Evolutionary conservation across 139 green algal species (phyloP), one percentile per base, ranked within the genome.

Genomic region (Chlamydomonas urium): DNA sequence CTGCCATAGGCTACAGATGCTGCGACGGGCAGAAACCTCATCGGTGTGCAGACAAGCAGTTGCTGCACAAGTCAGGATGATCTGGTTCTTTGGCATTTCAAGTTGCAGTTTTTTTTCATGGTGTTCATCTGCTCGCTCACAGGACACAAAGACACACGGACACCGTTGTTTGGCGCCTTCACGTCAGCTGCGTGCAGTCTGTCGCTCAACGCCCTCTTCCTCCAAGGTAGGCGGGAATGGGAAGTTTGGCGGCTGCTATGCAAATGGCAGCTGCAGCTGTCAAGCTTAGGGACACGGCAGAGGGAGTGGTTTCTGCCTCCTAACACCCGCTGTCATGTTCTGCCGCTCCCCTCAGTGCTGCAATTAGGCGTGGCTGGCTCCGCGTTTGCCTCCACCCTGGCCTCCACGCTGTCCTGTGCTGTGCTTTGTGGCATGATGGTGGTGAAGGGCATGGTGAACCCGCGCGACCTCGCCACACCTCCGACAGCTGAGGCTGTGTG

Each of bases 91-190:
- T n/a, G n/a, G n/a, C n/a, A n/a, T n/a, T n/a, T n/a, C n/a, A n/a
- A n/a, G n/a, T n/a, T n/a, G n/a, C n/a, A n/a, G n/a, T n/a, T n/a
- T n/a, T n/a, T n/a, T n/a, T n/a, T n/a, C n/a, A n/a, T n/a, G n/a
- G n/a, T n/a, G n/a, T n/a, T n/a, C n/a, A n/a, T n/a, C n/a, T n/a
- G n/a, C n/a, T n/a, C n/a, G n/a, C n/a, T n/a, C n/a, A n/a, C n/a
- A n/a, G n/a, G 86, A 8, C 74, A 83, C 63, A 84, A 82, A 45
- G 86, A 92, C 77, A 92, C 84, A 5, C 58, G 45, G 29, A 89
- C 84, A n/a, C 84, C 84, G 29, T 68, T 89, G 57, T 45, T 66
- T 2, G 81, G 58, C 24, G 75, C 83, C 1, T 23, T 69, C 2
- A 59, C 62, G 14, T 69, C 79, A 4, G 75, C 75, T 3, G 17